Evolutionary conservation across 768 basidiomycete species (phyloP), one percentile per base, ranked within the genome.

Genomic region (Auricularia cornea): DNA sequence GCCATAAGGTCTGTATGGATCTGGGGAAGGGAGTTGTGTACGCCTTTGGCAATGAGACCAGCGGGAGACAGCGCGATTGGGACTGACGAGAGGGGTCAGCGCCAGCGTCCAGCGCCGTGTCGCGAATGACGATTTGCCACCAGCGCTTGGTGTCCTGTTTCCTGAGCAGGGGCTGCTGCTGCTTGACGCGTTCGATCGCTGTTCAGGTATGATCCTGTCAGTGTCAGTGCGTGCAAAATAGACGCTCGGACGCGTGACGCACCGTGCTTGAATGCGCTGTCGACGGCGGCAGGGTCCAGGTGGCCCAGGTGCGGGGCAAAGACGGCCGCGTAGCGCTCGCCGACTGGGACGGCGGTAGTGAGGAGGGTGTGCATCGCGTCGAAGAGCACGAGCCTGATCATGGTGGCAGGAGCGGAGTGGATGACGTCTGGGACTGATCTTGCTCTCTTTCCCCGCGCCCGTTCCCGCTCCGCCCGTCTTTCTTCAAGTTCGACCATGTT

Each of bases 281-380:
- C 80, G 59, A 92, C 72, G 12, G 74, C 71, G 32, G 73, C 72
- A 16, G 86, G 84, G 41, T 81, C 77, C 16, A 91, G 77, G 2
- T 70, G 64, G n/a, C 88, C 90, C 1, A 92, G 74, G 70, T 82
- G 85, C 0, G 88, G 87, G 30, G 80, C 77, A 63, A 93, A 90
- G 2, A 79, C 80, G 65, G 84, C 80, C 0, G 86, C 79, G 70
- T 89, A 85, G 83, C 66, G 89, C 31, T 83, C 78, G 64, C 88
- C 79, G 56, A 93, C 80, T 3, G 91, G 88, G 35, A 73, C 73
- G 5, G 88, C 83, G 23, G 89, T 90, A 2, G 80, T 80, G 18
- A 93, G 77, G 4, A 91, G 77, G n/a, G 91, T 93, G 68, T 87
- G 84, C 29, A 92, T 75, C 1, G 84, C 84, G 68, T 93, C 91